A percentile compares a stretch with the other conserved stretches of the same genome.
Conservation (phyloP, 1,284 basidiomycete species). For the Dichomitus squalens region DNA sequence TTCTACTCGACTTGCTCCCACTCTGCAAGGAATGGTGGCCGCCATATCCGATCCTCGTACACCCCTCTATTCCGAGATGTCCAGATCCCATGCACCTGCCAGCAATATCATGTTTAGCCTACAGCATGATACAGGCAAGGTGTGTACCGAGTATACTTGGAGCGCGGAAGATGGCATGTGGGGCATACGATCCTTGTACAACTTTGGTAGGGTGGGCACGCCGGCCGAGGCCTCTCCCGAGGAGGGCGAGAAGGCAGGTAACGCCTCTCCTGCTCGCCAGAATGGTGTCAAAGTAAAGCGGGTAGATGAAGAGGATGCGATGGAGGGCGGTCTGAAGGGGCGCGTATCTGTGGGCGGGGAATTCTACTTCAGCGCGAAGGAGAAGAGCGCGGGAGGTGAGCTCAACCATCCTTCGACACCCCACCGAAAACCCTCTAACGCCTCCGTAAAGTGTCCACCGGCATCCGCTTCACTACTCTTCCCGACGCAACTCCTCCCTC, state of each 20-base stretch:
- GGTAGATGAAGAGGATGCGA: slow-evolving; percentile 88
- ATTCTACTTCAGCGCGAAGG: slow-evolving; percentile 91
- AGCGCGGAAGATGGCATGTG: slow-evolving; percentile 94
- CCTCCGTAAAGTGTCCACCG: slow-evolving; percentile 76
- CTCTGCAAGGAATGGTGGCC: slow-evolving; percentile 68
- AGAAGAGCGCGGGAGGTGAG: slow-evolving; percentile 90
- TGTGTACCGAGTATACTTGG: slow-evolving; percentile 94
- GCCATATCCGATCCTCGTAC: slow-evolving; percentile 76
- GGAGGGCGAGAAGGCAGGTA: slow-evolving; percentile 32
- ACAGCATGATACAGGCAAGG: slow-evolving; percentile 91
- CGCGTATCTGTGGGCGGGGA: slow-evolving; percentile 93
- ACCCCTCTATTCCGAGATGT: slow-evolving; percentile 44
- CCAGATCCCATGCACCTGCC: slow-evolving; percentile 38
- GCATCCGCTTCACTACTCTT: slow-evolving; percentile 89
- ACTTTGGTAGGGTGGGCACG: slow-evolving; percentile 73
- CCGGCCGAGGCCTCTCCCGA: slow-evolving; percentile 34
- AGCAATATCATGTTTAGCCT: slow-evolving; percentile 88
- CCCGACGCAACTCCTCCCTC: slow-evolving; percentile 76
- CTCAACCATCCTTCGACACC: slow-evolving; percentile 18
- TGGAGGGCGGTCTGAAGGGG: slow-evolving; percentile 88
- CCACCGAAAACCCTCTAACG: slow-evolving; percentile 1
- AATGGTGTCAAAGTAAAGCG: slow-evolving; percentile 48
- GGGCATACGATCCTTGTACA: slow-evolving; percentile 89
- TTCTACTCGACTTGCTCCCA: slow-evolving; percentile 78
- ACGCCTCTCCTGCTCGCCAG: slow-evolving; percentile 19